phyloP scores from a whole-genome alignment of 2,329 filamentous ascomycete species.

The Cucurbitaria berberidis region DNA sequence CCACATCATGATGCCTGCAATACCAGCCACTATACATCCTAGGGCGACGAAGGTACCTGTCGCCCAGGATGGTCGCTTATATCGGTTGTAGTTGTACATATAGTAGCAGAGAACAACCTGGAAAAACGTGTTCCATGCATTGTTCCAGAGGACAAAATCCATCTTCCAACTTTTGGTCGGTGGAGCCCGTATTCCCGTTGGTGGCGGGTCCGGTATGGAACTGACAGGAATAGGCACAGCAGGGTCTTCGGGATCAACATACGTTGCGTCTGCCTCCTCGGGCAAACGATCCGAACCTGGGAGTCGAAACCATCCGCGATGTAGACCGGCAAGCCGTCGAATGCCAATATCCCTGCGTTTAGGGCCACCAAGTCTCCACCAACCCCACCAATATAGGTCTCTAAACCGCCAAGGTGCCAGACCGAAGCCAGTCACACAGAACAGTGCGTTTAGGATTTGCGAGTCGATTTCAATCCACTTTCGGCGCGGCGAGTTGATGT shows the following conservation, averaged over 20 bases:
- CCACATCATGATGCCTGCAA: constrained; percentile 73
- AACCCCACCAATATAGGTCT: constrained; percentile 75
- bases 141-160: constrained; percentile 79
- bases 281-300: constrained; percentile 66
- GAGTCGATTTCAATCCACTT: constrained; percentile 87
- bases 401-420: constrained; percentile 84
- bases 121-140: constrained; percentile 78
- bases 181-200: constrained; percentile 73
- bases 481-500: constrained; percentile 76
- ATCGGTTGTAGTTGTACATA: constrained; percentile 83
- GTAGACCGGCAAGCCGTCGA: constrained; percentile 73
- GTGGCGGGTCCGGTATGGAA: constrained; percentile 69
- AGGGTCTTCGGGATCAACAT: constrained; percentile 47
- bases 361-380: constrained; percentile 63
- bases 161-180: constrained; percentile 76
- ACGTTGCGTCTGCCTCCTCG: constrained; percentile 28
- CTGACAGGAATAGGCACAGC: constrained; percentile 68
- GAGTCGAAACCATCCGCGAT: constrained; percentile 77
- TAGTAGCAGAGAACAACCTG: constrained; percentile 75
- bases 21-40: constrained; percentile 71
- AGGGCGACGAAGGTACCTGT: constrained; percentile 80
- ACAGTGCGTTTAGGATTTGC: constrained; percentile 82
- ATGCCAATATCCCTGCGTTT: constrained; percentile 59
- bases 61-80: constrained; percentile 76
- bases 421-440: constrained; percentile 86